phyloP scores from a whole-genome alignment of 2,329 filamentous ascomycete species.

The Pseudocercospora pini-densiflorae region DNA sequence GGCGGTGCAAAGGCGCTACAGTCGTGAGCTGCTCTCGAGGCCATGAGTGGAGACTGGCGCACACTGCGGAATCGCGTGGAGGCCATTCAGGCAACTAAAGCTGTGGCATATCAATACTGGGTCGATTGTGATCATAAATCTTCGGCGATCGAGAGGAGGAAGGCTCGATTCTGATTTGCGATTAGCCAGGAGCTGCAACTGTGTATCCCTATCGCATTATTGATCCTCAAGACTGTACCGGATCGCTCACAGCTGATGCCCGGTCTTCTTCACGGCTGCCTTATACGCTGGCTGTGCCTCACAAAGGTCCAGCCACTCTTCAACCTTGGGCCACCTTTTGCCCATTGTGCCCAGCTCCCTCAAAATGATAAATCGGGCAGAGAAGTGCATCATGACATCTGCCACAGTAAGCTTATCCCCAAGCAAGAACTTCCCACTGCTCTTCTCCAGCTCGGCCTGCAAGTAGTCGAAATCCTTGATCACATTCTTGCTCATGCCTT shows the following conservation, averaged over 20 bases:
- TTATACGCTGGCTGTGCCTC: constrained; percentile 43
- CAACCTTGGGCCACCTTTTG: constrained; percentile 40
- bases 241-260: constrained; percentile 36
- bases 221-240: neutral
- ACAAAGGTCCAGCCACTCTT: constrained; percentile 45
- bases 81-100: too few relatives aligned
- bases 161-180: neutral
- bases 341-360: constrained; percentile 44
- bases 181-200: neutral
- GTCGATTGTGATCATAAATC: too few relatives aligned
- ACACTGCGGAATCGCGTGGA: too few relatives aligned
- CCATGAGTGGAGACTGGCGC: too few relatives aligned
- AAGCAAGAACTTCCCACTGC: constrained; percentile 46
- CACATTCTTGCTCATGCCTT: constrained; percentile 48
- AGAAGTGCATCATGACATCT: constrained; percentile 54
- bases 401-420: constrained; percentile 50
- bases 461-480: constrained; percentile 53
- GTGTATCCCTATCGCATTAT: neutral
- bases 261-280: constrained; percentile 49
- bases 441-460: constrained; percentile 47
- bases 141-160: too few relatives aligned
- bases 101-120: too few relatives aligned
- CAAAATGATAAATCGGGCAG: constrained; percentile 44
- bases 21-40: too few relatives aligned
- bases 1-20: neutral